Base-by-base conservation (phyloP, 192 early-diverging fungal genomes). In the Entrophospora sp. region DNA sequence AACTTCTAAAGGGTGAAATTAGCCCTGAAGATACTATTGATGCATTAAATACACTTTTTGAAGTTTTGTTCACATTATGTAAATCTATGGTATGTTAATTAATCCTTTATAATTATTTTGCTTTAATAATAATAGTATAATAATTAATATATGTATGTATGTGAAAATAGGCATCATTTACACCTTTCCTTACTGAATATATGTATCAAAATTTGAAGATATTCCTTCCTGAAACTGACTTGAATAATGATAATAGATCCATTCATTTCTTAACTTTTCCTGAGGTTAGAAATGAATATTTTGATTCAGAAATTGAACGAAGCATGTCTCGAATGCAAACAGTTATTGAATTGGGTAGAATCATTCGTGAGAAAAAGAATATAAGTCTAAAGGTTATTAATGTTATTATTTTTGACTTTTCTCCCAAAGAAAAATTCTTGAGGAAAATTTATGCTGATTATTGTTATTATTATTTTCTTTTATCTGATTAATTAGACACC, bases 261-360 rank as follows among this genome's bases (percentile, higher is more conserved):
- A 78, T 99, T 48, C 96, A 99, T 79, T 99, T 99, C 79, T 81
- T 97, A 71, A 71, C 81, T 16, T 96, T 96, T 89, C 96, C 96
- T 16, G 92, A 89, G 56, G 87, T 81, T 45, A 92, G 94, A 75
- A 75, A 88, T 67, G 89, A 95, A 73, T 97, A 99, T 90, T 96
- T 96, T 83, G 89, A 99, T 74, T 77, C 79, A 5, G 92, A 90
- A 18, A 93, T 99, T 73, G 96, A 99, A 78, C 90, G 96, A 61
- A 79, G 90, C 59, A 91, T 99, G 68, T 80, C 84, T 38, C 87
- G 95, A 64, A 95, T 99, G 93, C 94, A 96, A 78, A 77, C 85
- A 2, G 96, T 99, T 52, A 97, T 99, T 68, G 95, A 99, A 70
- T 83, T 93, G 60, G 95, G 94, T 28, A 88, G 96, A 46, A 75